Base-by-base conservation (phyloP, 805 yeast species). In the Monosporozyma solicola region DNA sequence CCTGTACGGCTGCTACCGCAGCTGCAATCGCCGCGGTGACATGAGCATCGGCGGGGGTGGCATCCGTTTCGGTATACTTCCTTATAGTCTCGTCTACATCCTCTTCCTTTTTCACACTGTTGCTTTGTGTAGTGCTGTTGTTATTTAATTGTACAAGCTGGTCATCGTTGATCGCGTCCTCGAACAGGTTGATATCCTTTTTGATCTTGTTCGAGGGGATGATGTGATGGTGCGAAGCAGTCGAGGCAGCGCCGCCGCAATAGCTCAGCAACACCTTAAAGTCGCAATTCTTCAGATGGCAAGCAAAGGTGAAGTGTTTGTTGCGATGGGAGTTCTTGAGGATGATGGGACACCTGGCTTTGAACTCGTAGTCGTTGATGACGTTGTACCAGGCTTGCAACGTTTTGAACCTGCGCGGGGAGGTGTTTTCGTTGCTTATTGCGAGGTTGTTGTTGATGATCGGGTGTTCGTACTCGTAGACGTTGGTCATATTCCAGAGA, bases 271-370 rank as follows among this genome's bases (percentile, higher is more conserved):
- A 50, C 20, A 68, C 64, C 50, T 64, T 67, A 50, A 68, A 68
- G 11, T 68, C 65, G 51, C 72, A 68, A 51, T 59, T 57, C 52
- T 67, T 67, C 48, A 65, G 51, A 55, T 66, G 69, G 52, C 72
- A 68, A 41, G 71, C 70, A 57, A 65, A 68, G 47, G 72, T 68
- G 56, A 65, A 68, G 57, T 68, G 71, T 49, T 63, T 68, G 52
- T 66, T 65, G 45, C 64, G 59, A 50, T 68, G 72, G 10, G 71
- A 67, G 53, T 68, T 68, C 54, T 68, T 68, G 58, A 68, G 54
- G 31, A 68, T 67, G 29, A 67, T 64, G 2, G 72, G 72, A 45
- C 69, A 66, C n/a, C 70, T 49, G 4, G 70, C 65, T 51, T 68
- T 69, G 50, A 62, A 67, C 53, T 68, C 72, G 47, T 68, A 68